Evolutionary conservation across 2,329 filamentous ascomycete genomes (phyloP).

Genomic region (Hypoxylon sp.): DNA sequence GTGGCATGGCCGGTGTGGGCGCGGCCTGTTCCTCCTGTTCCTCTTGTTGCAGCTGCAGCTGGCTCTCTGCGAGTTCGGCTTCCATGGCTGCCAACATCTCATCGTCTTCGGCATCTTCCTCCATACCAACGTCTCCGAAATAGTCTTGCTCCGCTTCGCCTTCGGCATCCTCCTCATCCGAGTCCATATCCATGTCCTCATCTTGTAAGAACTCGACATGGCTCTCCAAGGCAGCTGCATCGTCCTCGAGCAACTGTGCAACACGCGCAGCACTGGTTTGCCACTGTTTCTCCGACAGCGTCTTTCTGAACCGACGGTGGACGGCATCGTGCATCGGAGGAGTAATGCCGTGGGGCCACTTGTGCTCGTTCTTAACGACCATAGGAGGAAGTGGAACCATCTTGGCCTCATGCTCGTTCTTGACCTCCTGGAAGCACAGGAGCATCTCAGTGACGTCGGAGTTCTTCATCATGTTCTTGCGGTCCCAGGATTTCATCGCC

Average conservation of each 20-base stretch:
- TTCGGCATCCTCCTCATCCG: conserved; percentile 59
- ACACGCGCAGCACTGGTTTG: conserved; percentile 87
- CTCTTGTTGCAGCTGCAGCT: conserved; percentile 38
- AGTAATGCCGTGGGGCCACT: conserved; percentile 87
- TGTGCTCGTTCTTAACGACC: conserved; percentile 72
- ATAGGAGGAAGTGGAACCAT: conserved; percentile 77
- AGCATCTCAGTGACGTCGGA: conserved; percentile 93
- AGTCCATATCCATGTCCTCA: conserved; percentile 53
- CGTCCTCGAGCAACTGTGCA: conserved; percentile 77
- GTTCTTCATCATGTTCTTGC: conserved; percentile 87
- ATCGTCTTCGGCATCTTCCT: conserved; percentile 51
- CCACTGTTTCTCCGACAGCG: conserved; percentile 84
- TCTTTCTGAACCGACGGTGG: conserved; percentile 85
- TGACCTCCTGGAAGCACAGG: conserved; percentile 77
- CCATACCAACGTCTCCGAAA: conserved; percentile 53
- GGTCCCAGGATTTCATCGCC: conserved; percentile 94
- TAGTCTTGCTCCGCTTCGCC: conserved; percentile 67
- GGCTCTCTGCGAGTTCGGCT: conserved; percentile 57
- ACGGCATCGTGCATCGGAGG: conserved; percentile 89
- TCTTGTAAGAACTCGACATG: conserved; percentile 75
- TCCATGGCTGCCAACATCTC: conserved; percentile 65
- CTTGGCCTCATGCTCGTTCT: conserved; percentile 74
- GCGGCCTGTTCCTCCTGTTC: conserved; percentile 38
- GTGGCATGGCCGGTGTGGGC: conserved; percentile 59
- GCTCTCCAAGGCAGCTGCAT: conserved; percentile 71